These are phyloP conservation scores for Cytospora piceicola DNA, from an alignment of 2,329 filamentous ascomycete genomes.

Conservation along the genomic window DNA sequence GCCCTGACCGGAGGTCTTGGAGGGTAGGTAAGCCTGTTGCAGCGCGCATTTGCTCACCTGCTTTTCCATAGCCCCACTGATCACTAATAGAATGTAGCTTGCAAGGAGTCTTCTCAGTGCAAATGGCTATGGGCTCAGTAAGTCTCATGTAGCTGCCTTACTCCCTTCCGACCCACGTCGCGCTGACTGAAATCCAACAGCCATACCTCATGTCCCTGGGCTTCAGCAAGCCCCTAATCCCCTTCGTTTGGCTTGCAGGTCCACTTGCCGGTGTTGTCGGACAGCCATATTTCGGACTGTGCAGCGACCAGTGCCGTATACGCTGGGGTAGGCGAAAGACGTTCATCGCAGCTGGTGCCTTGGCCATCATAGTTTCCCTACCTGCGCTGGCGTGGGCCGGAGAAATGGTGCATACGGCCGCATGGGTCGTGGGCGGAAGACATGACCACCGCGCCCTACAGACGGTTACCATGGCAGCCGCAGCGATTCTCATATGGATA, in stretches of 20 bases:
- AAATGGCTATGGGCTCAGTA: neutral
- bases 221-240: neutral
- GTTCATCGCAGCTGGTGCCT: neutral
- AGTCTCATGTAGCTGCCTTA: neutral
- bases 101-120: constrained; percentile 1
- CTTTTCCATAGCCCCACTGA: neutral
- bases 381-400: neutral
- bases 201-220: neutral
- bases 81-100: neutral
- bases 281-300: neutral
- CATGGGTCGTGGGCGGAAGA: neutral
- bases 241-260: constrained; percentile 1
- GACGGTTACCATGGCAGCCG: neutral
- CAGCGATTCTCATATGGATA: neutral
- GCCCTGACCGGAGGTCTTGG: neutral
- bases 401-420: neutral
- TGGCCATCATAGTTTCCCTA: neutral
- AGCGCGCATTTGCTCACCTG: neutral
- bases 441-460: neutral
- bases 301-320: neutral
- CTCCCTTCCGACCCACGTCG: too few species aligned
- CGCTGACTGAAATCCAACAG: neutral
- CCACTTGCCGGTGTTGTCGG: neutral
- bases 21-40: neutral
- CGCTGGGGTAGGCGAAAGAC: neutral